Evolutionary conservation across 768 basidiomycete species (phyloP).

Genomic region (Lanmaoa pseudosensibilis): DNA sequence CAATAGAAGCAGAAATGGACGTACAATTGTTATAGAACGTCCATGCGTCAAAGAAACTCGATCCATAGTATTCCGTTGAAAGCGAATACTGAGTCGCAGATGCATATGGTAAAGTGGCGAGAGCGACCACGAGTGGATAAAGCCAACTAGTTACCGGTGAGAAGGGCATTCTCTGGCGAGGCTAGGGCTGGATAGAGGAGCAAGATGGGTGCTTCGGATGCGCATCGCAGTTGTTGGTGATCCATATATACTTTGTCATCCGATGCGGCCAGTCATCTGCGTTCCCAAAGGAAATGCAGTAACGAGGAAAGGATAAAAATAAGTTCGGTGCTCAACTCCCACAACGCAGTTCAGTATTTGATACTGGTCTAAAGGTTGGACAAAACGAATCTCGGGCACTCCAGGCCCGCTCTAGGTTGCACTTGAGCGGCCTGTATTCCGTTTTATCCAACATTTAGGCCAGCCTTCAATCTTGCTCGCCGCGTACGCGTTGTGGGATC

Average conservation of each 20-base stretch:
- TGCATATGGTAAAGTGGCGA: slow-evolving; percentile 7
- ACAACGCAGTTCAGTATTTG: too few species aligned
- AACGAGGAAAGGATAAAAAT: background rate
- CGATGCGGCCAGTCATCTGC: background rate
- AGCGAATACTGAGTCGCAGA: slow-evolving; percentile 47
- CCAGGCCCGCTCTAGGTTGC: too few species aligned
- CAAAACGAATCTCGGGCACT: too few species aligned
- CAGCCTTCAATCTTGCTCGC: too few species aligned
- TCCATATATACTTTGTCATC: slow-evolving; percentile 11
- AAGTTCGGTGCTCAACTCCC: background rate
- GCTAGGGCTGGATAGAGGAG: background rate
- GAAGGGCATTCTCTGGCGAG: slow-evolving; percentile 8
- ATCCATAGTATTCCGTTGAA: slow-evolving; percentile 56
- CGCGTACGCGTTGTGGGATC: background rate
- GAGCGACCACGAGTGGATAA: slow-evolving; percentile 4
- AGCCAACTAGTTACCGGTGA: slow-evolving; percentile 1
- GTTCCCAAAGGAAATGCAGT: background rate
- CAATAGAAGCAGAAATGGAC: slow-evolving; percentile 18
- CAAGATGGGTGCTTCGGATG: background rate
- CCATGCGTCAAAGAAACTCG: slow-evolving; percentile 69
- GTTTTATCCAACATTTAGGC: too few species aligned
- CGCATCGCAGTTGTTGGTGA: background rate
- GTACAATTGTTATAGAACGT: slow-evolving; percentile 58
- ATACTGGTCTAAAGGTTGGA: too few species aligned
- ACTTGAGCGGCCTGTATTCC: too few species aligned